Percentiles rank a stretch among this genome's conserved stretches.
Conservation (phyloP, 2,329 filamentous ascomycete genomes). For the Incumbomyces delicatus region DNA sequence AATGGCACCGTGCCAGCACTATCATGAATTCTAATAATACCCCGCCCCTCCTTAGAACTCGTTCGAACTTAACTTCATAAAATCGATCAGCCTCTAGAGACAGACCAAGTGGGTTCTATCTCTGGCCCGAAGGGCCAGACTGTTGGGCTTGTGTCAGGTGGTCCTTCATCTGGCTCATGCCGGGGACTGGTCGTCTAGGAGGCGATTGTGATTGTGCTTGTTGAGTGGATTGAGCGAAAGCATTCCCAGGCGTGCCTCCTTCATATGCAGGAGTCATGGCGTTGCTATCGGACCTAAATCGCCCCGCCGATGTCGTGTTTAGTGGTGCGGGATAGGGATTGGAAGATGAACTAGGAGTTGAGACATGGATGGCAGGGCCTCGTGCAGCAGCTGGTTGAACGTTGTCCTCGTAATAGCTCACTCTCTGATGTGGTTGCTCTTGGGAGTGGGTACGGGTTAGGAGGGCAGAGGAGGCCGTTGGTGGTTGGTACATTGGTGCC, state of each 20-base stretch:
- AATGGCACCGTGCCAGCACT: background rate
- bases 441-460: background rate
- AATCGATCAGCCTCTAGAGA: background rate
- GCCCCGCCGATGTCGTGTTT: background rate
- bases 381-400: background rate
- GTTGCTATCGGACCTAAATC: constrained; percentile 1
- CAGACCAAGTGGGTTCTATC: constrained; percentile 1
- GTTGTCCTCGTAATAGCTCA: constrained; percentile 19
- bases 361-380: background rate
- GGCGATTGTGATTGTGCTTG: constrained; percentile 9
- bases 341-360: background rate
- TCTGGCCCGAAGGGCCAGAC: background rate
- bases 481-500: constrained; percentile 3
- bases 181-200: constrained; percentile 13
- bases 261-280: constrained; percentile 2
- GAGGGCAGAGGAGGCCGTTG: background rate
- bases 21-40: constrained; percentile 2
- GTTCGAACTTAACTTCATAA: no score
- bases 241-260: constrained; percentile 17
- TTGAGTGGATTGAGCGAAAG: constrained; percentile 16
- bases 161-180: constrained; percentile 18
- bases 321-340: constrained; percentile 2
- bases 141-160: constrained; percentile 5
- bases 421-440: constrained; percentile 1
- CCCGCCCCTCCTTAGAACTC: background rate